Percentiles rank a stretch among this genome's conserved stretches.
These are phyloP conservation scores for Starmerella cellae DNA, from an alignment of 805 yeast genomes.

Conservation along the genomic window DNA sequence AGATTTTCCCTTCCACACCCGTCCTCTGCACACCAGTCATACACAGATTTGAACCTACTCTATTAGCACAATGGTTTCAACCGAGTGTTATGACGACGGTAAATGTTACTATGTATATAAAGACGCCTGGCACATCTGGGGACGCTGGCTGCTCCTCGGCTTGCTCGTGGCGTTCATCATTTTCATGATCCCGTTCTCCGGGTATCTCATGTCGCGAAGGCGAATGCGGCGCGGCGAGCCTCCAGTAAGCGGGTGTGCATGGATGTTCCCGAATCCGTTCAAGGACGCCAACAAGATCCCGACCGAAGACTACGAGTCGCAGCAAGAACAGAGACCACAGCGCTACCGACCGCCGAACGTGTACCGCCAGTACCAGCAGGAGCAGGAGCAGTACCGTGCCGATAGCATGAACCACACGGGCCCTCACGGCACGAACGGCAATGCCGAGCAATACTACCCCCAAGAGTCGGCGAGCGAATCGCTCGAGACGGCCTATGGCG, in stretches of 20 bases:
- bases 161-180: constrained; percentile 20
- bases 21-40: too few relatives aligned
- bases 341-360: constrained; percentile 16
- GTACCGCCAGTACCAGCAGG: constrained; percentile 13
- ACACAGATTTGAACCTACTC: neutral
- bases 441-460: neutral
- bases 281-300: constrained; percentile 8
- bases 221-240: constrained; percentile 14
- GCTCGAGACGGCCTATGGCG: neutral
- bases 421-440: constrained; percentile 1
- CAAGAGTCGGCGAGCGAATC: neutral
- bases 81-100: constrained; percentile 4
- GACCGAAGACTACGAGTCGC: constrained; percentile 3
- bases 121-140: constrained; percentile 26
- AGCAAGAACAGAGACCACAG: constrained; percentile 6
- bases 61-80: neutral
- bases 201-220: constrained; percentile 18
- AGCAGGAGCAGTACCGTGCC: constrained; percentile 2
- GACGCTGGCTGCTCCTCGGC: constrained; percentile 28
- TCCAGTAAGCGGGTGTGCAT: constrained; percentile 18
- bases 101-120: neutral
- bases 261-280: constrained; percentile 21
- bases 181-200: constrained; percentile 19
- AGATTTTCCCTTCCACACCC: too few relatives aligned
- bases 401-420: neutral